These are phyloP conservation scores for Mycena maculata DNA, from an alignment of 768 basidiomycete species.

Conservation along the genomic window DNA sequence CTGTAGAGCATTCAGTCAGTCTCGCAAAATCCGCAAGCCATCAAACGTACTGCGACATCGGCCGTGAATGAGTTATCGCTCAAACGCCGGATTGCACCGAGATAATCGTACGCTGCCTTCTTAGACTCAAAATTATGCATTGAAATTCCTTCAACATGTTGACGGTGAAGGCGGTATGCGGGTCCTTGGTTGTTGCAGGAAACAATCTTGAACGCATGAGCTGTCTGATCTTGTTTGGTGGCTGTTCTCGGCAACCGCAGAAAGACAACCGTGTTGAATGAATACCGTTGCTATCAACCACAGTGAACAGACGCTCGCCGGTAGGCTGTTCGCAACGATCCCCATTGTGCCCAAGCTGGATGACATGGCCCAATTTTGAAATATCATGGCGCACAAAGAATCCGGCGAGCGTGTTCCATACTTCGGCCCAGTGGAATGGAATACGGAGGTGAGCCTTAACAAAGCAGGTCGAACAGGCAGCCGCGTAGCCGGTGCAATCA, in stretches of 20 bases:
- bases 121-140: conserved; percentile 40
- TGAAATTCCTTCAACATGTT: conserved; percentile 39
- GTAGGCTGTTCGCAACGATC: neutral
- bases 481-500: conserved; percentile 10
- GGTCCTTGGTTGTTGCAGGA: conserved; percentile 38
- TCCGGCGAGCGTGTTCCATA: conserved; percentile 29
- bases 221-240: conserved; percentile 33
- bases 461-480: conserved; percentile 37
- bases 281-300: conserved; percentile 42
- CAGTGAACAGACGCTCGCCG: conserved; percentile 20
- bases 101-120: conserved; percentile 39
- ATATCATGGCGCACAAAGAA: conserved; percentile 40
- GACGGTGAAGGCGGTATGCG: conserved; percentile 40
- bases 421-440: conserved; percentile 43
- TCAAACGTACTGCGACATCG: conserved; percentile 31
- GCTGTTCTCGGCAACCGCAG: conserved; percentile 34
- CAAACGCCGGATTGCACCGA: conserved; percentile 36
- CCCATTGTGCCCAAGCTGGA: conserved; percentile 38
- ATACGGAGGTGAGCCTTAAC: conserved; percentile 29
- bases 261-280: conserved; percentile 38
- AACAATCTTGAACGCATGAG: conserved; percentile 39
- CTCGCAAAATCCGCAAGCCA: neutral
- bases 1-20: conserved; percentile 15
- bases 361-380: conserved; percentile 19
- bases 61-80: conserved; percentile 38